phyloP scores from a whole-genome alignment of 306 rosid species.

The Malus sieversii region DNA sequence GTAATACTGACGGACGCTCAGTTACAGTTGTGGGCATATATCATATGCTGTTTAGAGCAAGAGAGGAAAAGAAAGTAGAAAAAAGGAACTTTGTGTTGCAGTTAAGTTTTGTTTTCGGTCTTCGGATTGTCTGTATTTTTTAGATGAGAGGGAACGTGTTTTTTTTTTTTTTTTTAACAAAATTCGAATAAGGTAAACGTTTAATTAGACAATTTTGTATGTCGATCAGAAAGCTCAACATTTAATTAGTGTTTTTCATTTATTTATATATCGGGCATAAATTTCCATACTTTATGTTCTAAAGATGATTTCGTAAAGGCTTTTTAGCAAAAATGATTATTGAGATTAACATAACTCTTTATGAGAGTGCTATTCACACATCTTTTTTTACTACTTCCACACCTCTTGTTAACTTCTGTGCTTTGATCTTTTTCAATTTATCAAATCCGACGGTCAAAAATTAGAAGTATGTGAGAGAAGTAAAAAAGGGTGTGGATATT shows the following conservation, averaged over 20 bases:
- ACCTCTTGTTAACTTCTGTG: too few species aligned
- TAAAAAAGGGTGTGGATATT: too few species aligned
- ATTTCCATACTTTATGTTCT: too few species aligned
- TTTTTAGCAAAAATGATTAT: too few species aligned
- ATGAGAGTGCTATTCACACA: too few species aligned
- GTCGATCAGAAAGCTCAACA: neutral
- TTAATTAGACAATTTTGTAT: conserved; percentile 25
- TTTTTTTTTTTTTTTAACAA: conserved; percentile 23
- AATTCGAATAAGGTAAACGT: conserved; percentile 41
- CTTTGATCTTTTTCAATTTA: too few species aligned
- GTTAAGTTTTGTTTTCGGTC: conserved; percentile 47
- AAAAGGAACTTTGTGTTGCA: conserved; percentile 23
- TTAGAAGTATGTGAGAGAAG: too few species aligned
- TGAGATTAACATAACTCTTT: too few species aligned
- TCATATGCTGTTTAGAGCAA: conserved; percentile 29
- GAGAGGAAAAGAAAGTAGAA: neutral
- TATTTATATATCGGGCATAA: neutral
- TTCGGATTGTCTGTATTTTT: conserved; percentile 8
- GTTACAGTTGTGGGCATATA: conserved; percentile 36
- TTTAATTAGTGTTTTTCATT: neutral
- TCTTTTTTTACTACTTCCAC: too few species aligned
- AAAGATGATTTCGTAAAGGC: too few species aligned
- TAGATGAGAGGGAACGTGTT: conserved; percentile 37
- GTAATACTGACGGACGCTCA: conserved; percentile 10
- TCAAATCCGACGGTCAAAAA: too few species aligned